These are phyloP conservation scores for Daucus carota DNA, from an alignment of 129 eudicot genomes.

Conservation along the genomic window DH1_v3.0 NC_030381.2:5825501-5826000, in stretches of 20 bases:
- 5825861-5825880: constrained; percentile 26
- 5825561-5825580: neutral
- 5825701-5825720: constrained; percentile 21
- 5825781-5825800: neutral
- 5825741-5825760: constrained; percentile 7
- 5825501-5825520: neutral
- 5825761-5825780: neutral
- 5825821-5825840: constrained; percentile 21
- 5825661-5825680: constrained; percentile 19
- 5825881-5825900: constrained; percentile 17
- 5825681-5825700: constrained; percentile 13
- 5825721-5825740: constrained; percentile 19
- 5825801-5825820: neutral
- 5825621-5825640: constrained; percentile 18
- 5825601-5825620: constrained; percentile 15
- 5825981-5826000: neutral
- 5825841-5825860: constrained; percentile 16
- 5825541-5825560: neutral
- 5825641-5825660: constrained; percentile 17
- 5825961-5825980: neutral
- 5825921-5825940: constrained; percentile 23
- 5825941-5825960: neutral
- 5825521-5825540: neutral
- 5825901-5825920: constrained; percentile 18
- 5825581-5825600: neutral